phyloP scores from a whole-genome alignment of 2,329 filamentous ascomycete genomes.

The Claviceps pusilla region DNA sequence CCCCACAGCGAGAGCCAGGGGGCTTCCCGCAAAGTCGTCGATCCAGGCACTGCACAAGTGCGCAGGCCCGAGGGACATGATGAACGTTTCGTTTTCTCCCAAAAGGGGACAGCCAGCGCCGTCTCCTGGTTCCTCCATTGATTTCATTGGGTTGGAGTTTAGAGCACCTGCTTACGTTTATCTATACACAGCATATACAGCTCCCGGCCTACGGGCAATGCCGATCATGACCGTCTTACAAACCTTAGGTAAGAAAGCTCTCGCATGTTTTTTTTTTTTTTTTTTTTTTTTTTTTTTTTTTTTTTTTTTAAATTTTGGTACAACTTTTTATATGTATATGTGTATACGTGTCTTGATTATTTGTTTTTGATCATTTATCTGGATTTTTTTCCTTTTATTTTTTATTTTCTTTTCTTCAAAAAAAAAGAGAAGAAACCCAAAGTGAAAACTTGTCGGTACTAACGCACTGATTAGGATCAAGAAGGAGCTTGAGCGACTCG shows the following conservation, averaged over 20 bases:
- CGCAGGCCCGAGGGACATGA: slow-evolving; percentile 8
- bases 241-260: slow-evolving; percentile 22
- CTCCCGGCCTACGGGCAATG: slow-evolving; percentile 33
- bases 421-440: no score
- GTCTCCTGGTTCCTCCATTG: slow-evolving; percentile 15
- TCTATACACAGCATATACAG: slow-evolving; percentile 32
- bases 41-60: slow-evolving; percentile 11
- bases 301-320: no score
- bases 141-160: slow-evolving; percentile 20
- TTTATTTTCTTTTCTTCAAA: no score
- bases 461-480: slow-evolving; percentile 20
- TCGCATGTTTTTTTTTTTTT: neutral
- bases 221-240: slow-evolving; percentile 34
- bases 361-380: no score
- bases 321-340: no score
- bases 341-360: neutral
- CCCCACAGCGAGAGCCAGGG: slow-evolving; percentile 6
- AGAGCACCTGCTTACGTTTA: slow-evolving; percentile 24
- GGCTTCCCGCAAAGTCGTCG: slow-evolving; percentile 6
- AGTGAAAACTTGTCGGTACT: neutral
- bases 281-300: no score
- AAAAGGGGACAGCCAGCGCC: slow-evolving; percentile 11
- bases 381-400: no score
- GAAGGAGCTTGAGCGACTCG: slow-evolving; percentile 63
- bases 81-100: neutral